Base-by-base conservation (phyloP, 108 stramenopile genomes). In the Aurantiochytrium sp. region DNA sequence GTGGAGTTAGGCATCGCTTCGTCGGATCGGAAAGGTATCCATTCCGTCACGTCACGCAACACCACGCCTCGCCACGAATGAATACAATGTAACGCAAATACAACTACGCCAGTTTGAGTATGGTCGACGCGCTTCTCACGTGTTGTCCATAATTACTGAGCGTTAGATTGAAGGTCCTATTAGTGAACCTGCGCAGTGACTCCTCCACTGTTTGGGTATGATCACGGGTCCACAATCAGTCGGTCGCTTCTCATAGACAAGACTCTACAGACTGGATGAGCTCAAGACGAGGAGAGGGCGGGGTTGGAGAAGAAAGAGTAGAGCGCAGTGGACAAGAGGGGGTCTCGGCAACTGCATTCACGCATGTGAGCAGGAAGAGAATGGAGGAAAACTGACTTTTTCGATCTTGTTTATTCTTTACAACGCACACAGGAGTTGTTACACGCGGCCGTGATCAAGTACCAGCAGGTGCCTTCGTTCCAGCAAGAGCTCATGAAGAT, bases 391-490 rank as follows among this genome's bases (percentile, higher is more conserved):
- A 35, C 35, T 35, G 35, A 35, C 35, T 35, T 35, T 35, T 35
- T 35, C 35, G 35, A 35, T 35, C 35, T 35, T 35, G 35, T 35
- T 59, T 23, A 23, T 69, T 23, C 14, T 69, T 23, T 18, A n/a
- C n/a, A n/a, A 23, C 19, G n/a, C n/a, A 0, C 18, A 69, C 64
- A 69, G 64, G 76, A 83, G 1, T 53, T 83, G 49, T 53, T 83
- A 47, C 76, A 83, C 76, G 45, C 76, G n/a, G 76, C 76, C n/a
- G 76, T 83, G n/a, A 2, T 83, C 76, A 83, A 83, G 51, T 83
- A 83, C 23, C 76, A 83, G 76, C 49, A 83, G 49, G 51, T 83
- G 49, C 76, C 76, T 1, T 23, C 45, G 14, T 83, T 83, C 76
- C 76, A 53, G 45, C 19, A 8, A 45, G n/a, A 47, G 49, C 76